Conservation (phyloP, 1,284 basidiomycete species). For the Ustilago cynodontis region DNA sequence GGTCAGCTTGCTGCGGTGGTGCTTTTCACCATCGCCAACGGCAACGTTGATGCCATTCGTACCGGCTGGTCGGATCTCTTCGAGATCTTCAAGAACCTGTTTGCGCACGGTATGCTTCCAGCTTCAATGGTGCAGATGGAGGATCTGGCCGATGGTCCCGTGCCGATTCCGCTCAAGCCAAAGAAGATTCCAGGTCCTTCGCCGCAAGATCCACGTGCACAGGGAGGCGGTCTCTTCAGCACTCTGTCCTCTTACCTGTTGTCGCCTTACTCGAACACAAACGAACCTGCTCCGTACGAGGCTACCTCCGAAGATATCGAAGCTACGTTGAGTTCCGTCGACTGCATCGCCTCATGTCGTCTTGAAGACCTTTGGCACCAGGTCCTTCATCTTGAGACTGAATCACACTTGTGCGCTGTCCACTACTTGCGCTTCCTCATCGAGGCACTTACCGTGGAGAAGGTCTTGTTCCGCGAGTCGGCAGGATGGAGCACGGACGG, state of each 20-base stretch:
- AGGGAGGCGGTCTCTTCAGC: constrained; percentile 89
- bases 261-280: constrained; percentile 85
- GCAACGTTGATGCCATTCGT: constrained; percentile 92
- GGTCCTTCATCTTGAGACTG: constrained; percentile 78
- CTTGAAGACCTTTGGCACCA: constrained; percentile 94
- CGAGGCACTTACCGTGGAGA: constrained; percentile 84
- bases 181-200: constrained; percentile 82
- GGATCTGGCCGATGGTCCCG: constrained; percentile 76
- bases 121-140: constrained; percentile 93
- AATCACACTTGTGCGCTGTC: constrained; percentile 82
- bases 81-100: constrained; percentile 97
- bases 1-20: constrained; percentile 97
- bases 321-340: constrained; percentile 92
- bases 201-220: constrained; percentile 79
- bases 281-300: constrained; percentile 77
- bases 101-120: constrained; percentile 85
- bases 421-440: constrained; percentile 89
- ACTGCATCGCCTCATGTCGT: constrained; percentile 92
- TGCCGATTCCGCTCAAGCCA: constrained; percentile 57
- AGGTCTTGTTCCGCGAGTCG: constrained; percentile 64
- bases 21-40: constrained; percentile 96
- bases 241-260: constrained; percentile 95
- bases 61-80: constrained; percentile 93
- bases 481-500: constrained; percentile 45
- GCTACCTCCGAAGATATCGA: constrained; percentile 88